Base-by-base conservation (phyloP, 2,329 filamentous ascomycete genomes). In the Boeremia exigua region DNA sequence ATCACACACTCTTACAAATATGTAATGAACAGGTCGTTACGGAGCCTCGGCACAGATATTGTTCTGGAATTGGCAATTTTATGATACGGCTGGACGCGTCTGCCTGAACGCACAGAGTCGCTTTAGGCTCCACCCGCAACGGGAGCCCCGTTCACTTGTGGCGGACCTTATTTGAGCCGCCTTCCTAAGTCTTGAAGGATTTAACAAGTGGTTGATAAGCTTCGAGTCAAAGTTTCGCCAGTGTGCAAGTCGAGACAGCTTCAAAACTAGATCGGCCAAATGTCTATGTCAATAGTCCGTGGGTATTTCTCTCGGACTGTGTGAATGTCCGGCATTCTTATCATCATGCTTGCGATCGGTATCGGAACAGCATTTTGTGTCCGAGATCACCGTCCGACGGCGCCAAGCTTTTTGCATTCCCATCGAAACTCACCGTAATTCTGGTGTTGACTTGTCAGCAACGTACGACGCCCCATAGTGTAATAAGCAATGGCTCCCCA, bases 51-150 rank as follows among this genome's bases (percentile, higher is more conserved):
- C 42, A 39, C 12, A 28, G 10, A 19, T 15, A 29, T 33, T 19
- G 5, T 33, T 43, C 45, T 58, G 12, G 45, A 30, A 43, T 51
- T 50, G 48, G 48, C 53, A 58, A 62, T 62, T 38, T 59, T 39
- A 55, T 37, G 47, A 50, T 52, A 50, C 53, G 58, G 54, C 52
- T 58, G 52, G 42, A 58, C 42, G 27, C 19, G 28, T 29, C 54
- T 61, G 60, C 60, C 57, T 56, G 60, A 63, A 59, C 46, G 30
- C 25, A 32, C 58, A 55, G 60, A 65, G 47, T 60, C 60, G 56
- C 46, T 29, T n/a, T 12, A 47, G 34, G 55, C 57, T 53, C 62
- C 62, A 63, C 60, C 47, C 36, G 34, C 51, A 23, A 48, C 62
- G 62, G 60, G 59, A 65, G 56, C 53, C 56, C 60, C 60, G 62